Conservation (phyloP, 192 early-diverging fungal genomes). For the Pilaira anomala region DNA sequence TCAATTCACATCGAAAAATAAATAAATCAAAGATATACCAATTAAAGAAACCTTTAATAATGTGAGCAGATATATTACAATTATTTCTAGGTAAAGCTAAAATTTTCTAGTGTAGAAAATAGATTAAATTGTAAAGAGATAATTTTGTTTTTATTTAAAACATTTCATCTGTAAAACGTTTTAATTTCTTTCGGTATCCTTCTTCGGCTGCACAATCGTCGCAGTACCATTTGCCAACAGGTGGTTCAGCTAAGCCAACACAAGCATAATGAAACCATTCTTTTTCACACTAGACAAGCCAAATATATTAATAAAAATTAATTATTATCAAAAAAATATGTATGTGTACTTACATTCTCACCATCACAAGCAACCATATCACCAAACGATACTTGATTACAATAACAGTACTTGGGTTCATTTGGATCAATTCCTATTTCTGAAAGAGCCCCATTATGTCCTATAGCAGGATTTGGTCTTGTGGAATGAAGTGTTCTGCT, state of each 20-base stretch:
- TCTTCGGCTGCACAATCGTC: conserved; percentile 53
- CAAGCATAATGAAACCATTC: conserved; percentile 93
- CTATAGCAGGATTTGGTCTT: conserved; percentile 27
- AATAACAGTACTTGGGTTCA: conserved; percentile 87
- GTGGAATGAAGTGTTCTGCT: conserved; percentile 31
- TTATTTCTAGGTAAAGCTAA: too few species aligned
- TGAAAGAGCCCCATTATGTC: conserved; percentile 11
- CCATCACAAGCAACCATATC: conserved; percentile 89
- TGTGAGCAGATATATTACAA: too few species aligned
- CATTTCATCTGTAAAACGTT: not conserved
- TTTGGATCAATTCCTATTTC: conserved; percentile 81
- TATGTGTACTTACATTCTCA: conserved; percentile 52
- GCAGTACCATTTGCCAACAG: conserved; percentile 87
- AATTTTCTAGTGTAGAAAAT: too few species aligned
- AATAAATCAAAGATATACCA: too few species aligned
- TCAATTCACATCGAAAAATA: too few species aligned
- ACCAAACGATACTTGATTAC: conserved; percentile 81
- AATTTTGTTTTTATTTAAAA: too few species aligned
- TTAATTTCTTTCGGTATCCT: conserved; percentile 9
- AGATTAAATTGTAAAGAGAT: too few species aligned
- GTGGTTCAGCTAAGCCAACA: conserved; percentile 73
- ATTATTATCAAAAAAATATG: not conserved
- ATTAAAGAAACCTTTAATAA: too few species aligned
- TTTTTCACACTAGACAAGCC: conserved; percentile 55
- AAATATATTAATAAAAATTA: conserved; percentile 4